Conservation (phyloP, 768 basidiomycete species). For the Candolleomyces eurysporus region DNA sequence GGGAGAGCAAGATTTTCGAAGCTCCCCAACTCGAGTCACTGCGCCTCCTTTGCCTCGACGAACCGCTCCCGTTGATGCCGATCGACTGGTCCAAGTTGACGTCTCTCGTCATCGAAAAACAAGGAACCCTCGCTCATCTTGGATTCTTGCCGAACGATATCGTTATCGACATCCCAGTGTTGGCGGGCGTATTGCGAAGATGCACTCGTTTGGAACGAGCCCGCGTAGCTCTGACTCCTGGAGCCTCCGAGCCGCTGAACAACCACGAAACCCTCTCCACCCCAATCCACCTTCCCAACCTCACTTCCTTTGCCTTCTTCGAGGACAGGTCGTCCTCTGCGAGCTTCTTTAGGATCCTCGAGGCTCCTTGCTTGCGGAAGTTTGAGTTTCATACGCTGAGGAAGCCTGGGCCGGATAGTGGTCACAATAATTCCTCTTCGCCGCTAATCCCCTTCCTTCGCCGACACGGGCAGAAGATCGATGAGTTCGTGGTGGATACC, state of each 20-base stretch:
- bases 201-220: background rate
- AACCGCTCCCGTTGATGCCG: background rate
- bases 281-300: conserved; percentile 4
- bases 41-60: conserved; percentile 1
- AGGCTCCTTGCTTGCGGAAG: conserved; percentile 1
- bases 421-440: background rate
- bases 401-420: background rate
- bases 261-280: background rate
- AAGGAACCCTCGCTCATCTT: background rate
- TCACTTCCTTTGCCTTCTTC: conserved; percentile 1
- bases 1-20: background rate
- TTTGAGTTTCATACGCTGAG: conserved; percentile 9
- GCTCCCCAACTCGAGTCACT: conserved; percentile 1
- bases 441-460: conserved; percentile 1
- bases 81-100: background rate
- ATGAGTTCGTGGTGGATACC: conserved; percentile 1
- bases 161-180: conserved; percentile 4
- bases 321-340: conserved; percentile 2
- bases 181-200: background rate
- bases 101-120: conserved; percentile 6
- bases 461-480: conserved; percentile 1
- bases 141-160: background rate
- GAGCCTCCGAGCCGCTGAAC: background rate
- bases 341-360: conserved; percentile 5
- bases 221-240: conserved; percentile 3